A percentile compares a stretch with the other conserved stretches of the same genome.
Conservation (phyloP, 805 yeast genomes). For the Ogataea trehalophila region DNA sequence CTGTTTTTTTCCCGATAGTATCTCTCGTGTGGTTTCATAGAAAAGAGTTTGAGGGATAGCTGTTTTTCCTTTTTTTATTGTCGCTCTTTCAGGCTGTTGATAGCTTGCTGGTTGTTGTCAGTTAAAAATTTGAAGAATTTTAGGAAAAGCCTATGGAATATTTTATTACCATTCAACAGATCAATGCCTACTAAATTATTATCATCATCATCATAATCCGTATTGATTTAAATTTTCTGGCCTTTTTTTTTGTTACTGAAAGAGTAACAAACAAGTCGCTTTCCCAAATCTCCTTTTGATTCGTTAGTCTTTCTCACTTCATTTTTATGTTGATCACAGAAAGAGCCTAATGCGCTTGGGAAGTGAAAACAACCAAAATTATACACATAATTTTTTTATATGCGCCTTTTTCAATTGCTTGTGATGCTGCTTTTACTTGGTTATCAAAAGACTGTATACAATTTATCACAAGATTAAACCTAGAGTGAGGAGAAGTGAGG, state of each 20-base stretch:
- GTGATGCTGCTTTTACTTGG: no score
- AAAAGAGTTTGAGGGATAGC: slow-evolving; percentile 17
- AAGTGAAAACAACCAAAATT: no score
- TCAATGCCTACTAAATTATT: slow-evolving; percentile 1
- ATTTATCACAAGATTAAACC: no score
- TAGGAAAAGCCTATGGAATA: slow-evolving; percentile 8
- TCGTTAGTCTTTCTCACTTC: neutral
- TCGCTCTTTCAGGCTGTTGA: slow-evolving; percentile 17
- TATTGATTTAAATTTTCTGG: no score
- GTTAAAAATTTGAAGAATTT: slow-evolving; percentile 7
- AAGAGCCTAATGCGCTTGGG: no score
- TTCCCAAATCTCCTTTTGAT: neutral
- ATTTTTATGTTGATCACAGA: neutral
- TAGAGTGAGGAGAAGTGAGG: no score
- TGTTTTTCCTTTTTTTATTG: slow-evolving; percentile 17
- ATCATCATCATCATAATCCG: slow-evolving; percentile 1
- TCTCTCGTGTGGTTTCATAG: slow-evolving; percentile 10
- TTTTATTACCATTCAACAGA: slow-evolving; percentile 1
- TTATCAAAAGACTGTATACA: no score
- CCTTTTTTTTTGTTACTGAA: no score
- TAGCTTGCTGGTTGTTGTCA: slow-evolving; percentile 5
- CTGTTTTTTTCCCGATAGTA: slow-evolving; percentile 3
- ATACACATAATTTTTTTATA: no score
- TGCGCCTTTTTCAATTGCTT: no score
- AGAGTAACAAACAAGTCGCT: neutral